Conservation (phyloP, 306 rosid species). For the Alnus glutinosa region DNA sequence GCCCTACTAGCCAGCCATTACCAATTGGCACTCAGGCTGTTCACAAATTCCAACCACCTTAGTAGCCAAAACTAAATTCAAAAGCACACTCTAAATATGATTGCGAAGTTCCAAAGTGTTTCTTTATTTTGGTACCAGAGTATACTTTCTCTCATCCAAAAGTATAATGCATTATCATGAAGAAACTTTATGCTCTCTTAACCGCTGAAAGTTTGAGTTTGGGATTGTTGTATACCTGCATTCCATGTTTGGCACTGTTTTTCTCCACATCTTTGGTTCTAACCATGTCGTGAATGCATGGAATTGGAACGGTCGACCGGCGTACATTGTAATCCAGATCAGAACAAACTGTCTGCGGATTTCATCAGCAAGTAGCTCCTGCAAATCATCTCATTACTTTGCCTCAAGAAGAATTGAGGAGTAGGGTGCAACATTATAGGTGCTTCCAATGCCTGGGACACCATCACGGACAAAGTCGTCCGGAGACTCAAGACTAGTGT, state of each 20-base stretch:
- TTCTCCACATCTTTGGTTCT: slow-evolving; percentile 18
- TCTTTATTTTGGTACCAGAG: not conserved
- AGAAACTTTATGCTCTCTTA: not conserved
- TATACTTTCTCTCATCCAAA: not conserved
- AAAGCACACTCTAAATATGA: not conserved
- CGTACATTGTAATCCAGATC: not conserved
- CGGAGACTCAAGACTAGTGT: slow-evolving; percentile 73
- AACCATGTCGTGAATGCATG: slow-evolving; percentile 12
- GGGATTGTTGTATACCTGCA: not conserved
- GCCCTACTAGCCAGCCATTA: not conserved
- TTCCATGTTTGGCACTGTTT: slow-evolving; percentile 4
- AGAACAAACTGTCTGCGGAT: slow-evolving; percentile 16
- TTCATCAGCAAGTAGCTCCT: slow-evolving; percentile 25
- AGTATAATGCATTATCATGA: not conserved
- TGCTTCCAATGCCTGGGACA: slow-evolving; percentile 44
- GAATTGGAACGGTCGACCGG: slow-evolving; percentile 5
- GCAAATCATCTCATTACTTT: slow-evolving; percentile 41
- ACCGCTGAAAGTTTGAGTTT: not conserved
- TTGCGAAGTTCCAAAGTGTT: not conserved
- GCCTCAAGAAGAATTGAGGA: slow-evolving; percentile 90
- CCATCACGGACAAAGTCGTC: slow-evolving; percentile 71
- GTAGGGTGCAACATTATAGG: slow-evolving; percentile 72
- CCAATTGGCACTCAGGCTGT: not conserved
- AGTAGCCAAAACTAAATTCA: too few species aligned
- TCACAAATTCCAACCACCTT: too few species aligned